Percentiles rank a stretch among this genome's conserved stretches.
Evolutionary conservation across 768 basidiomycete genomes (phyloP).

Genomic region (Boletus huronensis): DNA sequence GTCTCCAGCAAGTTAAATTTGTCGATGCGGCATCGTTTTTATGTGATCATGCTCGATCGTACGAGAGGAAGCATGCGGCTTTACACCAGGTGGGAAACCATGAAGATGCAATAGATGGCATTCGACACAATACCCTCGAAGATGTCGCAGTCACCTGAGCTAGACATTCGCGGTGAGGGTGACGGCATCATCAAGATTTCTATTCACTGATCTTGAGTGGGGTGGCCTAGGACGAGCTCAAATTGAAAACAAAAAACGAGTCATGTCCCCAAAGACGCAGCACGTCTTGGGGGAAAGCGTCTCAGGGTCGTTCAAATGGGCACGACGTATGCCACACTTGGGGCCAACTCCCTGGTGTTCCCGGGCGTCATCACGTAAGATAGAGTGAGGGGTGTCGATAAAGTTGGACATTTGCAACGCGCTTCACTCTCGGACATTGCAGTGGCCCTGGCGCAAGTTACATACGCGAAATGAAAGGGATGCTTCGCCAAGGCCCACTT

Average conservation of each 20-base stretch:
- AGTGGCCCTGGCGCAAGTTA: not conserved
- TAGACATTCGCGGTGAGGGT: too few species aligned
- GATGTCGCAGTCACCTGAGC: too few species aligned
- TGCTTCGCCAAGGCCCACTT: not conserved
- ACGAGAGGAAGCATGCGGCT: too few species aligned
- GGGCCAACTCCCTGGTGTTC: not conserved
- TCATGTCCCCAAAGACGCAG: not conserved
- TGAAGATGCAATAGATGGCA: too few species aligned
- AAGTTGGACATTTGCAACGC: not conserved
- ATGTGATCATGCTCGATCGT: too few species aligned
- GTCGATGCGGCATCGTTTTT: too few species aligned
- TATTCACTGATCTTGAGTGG: too few species aligned
- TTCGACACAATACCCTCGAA: too few species aligned
- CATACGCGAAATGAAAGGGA: constrained; percentile 1
- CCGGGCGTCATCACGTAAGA: not conserved
- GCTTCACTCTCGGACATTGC: not conserved
- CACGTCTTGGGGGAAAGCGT: not conserved
- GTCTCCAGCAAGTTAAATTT: too few species aligned
- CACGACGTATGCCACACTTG: not conserved
- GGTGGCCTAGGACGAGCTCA: not conserved
- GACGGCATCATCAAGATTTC: too few species aligned
- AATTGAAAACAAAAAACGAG: not conserved
- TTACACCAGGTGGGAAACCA: too few species aligned
- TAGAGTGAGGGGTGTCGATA: not conserved
- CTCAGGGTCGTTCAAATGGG: not conserved